Base-by-base conservation (phyloP, 805 yeast genomes). In the Helenozyma rhizophorensis region DNA sequence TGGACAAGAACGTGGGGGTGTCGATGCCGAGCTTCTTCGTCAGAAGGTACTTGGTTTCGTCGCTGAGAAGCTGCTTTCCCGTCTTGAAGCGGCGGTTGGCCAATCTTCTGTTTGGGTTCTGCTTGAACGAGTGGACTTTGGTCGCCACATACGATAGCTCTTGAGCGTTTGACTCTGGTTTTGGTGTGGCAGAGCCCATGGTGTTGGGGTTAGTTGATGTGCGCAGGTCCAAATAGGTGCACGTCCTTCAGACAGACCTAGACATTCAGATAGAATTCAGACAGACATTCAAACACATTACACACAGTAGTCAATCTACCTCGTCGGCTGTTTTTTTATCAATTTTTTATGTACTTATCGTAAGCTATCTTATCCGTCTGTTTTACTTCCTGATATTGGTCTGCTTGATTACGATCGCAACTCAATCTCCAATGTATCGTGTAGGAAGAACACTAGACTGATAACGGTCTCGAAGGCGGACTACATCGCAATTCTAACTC, bases 41-140 rank as follows among this genome's bases (percentile, higher is more conserved):
- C 36, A 65, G 70, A 19, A 68, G 60, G 28, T 90, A 73, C 49
- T 83, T 82, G 46, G 74, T 73, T 56, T 90, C 97, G 47, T 90
- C 97, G 5, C 77, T 69, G 3, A 82, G 40, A 12, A 88, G 62
- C 48, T 89, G 94, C 50, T 80, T 77, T 15, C 75, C 60, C 17
- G 93, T 79, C 54, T 88, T 86, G 56, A 78, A 81, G 34, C 94
- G 68, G 43, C 81, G 70, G 30, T 66, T 63, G 6, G 81, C 70
- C 1, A 70, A 60, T 39, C 67, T 72, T 56, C 77, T 68, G 13
- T 58, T 48, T 1, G 78, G 68, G 33, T 62, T 70, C 28, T 52
- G 53, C 53, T 84, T 86, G 70, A 83, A 85, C n/a, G 59, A 44
- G 29, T 73, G 74, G 0, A 65, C 69, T 16, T 52, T 54, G 10